Evolutionary conservation across 2,329 filamentous ascomycete species (phyloP), one percentile per base, ranked within the genome.

Genomic region (Phaeophleospora eucalypticola): DNA sequence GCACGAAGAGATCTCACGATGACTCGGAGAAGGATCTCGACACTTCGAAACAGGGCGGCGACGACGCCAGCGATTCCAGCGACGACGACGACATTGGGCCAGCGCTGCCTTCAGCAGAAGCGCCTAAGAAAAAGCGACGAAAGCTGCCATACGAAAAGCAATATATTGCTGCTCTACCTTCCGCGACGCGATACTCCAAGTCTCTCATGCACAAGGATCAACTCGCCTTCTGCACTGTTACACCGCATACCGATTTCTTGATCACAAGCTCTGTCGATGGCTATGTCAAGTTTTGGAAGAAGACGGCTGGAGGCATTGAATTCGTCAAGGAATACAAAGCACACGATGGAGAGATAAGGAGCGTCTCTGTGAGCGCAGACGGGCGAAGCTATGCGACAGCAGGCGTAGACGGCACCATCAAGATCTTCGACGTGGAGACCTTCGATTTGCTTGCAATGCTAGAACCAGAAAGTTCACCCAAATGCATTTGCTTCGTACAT

Each of bases 251-350:
- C 49, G 93, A 97, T 58, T 98, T 98, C 65, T 76, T 98, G 32
- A 93, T 98, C 53, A 98, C 93, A 1, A 88, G 87, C 51, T 97
- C 93, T 0, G 73, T 87, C 36, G 93, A 98, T 65, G 94, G 94
- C n/a, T 86, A 91, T 0, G 91, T 97, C 58, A 98, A 98, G 69
- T 98, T 98, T 68, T 98, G 93, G 93, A 98, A 98, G 73, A 98
- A 98, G 72, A 80, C 87, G 54, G 46, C 56, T 9, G 83, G 87
- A 27, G 88, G 88, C 1, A 87, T 98, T 48, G 94, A 98, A 71
- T 98, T 98, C 63, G 91, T 97, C 43, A 98, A 98, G 71, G 90
- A 98, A 71, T 98, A 95, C 72, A 85, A 84, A 63, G 90, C 93
- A 6, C 94, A 98, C 69, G 77, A 80, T 47, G 87, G 88, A 42